A percentile compares a stretch with the other conserved stretches of the same genome.
Conservation (phyloP, 306 rosid species). For the Glycine soja region DNA sequence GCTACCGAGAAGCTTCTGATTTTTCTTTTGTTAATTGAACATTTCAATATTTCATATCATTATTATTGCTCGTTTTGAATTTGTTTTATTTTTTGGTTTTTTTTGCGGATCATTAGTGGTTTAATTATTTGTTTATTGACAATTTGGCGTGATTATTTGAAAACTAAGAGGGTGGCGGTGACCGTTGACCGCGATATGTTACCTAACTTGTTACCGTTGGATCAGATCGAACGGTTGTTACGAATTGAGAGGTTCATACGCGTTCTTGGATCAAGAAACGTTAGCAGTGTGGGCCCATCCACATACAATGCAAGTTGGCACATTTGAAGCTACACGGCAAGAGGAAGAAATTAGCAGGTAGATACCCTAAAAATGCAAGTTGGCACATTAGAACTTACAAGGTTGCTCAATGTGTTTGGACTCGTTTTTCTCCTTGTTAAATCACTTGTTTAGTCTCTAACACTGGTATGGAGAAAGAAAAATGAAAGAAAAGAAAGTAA, state of each 20-base stretch:
- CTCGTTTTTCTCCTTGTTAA: too few relatives aligned
- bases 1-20: constrained; percentile 39
- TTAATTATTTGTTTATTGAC: not conserved
- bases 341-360: not conserved
- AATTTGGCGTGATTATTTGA: not conserved
- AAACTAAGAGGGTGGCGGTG: not conserved
- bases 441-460: too few relatives aligned
- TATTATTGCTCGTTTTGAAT: not conserved
- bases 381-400: too few relatives aligned
- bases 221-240: constrained; percentile 13
- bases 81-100: not conserved
- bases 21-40: not conserved
- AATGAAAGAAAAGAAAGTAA: too few relatives aligned
- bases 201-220: not conserved
- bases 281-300: not conserved
- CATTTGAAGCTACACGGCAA: not conserved
- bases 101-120: not conserved
- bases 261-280: not conserved
- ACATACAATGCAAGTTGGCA: not conserved
- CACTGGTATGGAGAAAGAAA: too few relatives aligned
- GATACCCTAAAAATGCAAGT: too few relatives aligned
- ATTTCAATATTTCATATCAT: not conserved
- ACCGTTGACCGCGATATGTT: not conserved
- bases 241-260: not conserved
- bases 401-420: too few relatives aligned